Base-by-base conservation (phyloP, 2,329 filamentous ascomycete genomes). In the Malbranchea cinnamomea region DNA sequence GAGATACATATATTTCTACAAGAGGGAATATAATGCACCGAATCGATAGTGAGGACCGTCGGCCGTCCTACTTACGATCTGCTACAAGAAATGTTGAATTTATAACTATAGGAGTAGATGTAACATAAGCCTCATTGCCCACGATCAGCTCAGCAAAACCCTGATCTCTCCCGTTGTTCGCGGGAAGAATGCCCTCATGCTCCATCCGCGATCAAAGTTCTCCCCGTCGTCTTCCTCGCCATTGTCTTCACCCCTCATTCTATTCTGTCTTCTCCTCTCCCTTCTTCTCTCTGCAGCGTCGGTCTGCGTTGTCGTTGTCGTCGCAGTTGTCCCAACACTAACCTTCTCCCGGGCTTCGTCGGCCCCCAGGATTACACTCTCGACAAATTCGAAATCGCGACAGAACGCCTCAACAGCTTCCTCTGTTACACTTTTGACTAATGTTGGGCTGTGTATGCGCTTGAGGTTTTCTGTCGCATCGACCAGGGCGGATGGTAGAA, bases 401-500 rank as follows among this genome's bases (percentile, higher is more conserved):
- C 84, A 92, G 56, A 98, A 98, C 31, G 62, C 67, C 42, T 82
- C 75, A 1, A 84, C 80, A 0, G 85, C 87, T 39, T 79, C 71
- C 43, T 91, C 81, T 0, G 82, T 89, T 28, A 93, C 70, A 26
- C 74, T 65, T 27, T 81, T 71, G 9, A 78, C 77, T 34, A 92
- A 58, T 7, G 64, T 65, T 1, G 78, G 70, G 44, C 81, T 79
- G 37, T 78, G 74, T 2, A 98, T 57, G 23, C 71, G 63, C 39
- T 76, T 77, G 15, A 95, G 54, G 36, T 83, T 81, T 29, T 89
- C 79, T 43, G 81, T 74, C 2, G 85, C 85, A 49, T 98, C 89
- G 64, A 94, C 87, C 17, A 93, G 65, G 2, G 87, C 89, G 1
- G 83, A 91, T 0, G 89, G 85, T 14, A 98, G 62, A 56, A 95